Evolutionary conservation across 2,329 filamentous ascomycete species (phyloP), one percentile per base, ranked within the genome.

Genomic region (Xylaria sp.): DNA sequence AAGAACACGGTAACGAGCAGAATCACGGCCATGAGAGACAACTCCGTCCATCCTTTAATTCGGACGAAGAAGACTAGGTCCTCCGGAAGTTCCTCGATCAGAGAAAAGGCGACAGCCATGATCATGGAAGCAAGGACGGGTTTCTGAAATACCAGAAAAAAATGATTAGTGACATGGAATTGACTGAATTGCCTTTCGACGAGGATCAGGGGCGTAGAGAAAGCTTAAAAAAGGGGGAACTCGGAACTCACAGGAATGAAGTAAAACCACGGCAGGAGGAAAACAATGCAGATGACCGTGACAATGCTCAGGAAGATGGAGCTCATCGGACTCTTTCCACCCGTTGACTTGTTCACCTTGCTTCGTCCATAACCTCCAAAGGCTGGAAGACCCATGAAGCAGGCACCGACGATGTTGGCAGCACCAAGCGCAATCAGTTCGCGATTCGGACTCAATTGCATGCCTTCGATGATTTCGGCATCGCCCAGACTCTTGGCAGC

Each of bases 321-420:
- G 75, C 90, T 94, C 89, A 97, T 95, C 0, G 93, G 93, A 1
- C 90, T 97, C 73, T 88, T 90, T 35, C 91, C 93, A 42, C 94
- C 94, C 1, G 94, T 97, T 54, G 89, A 89, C 65, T 88, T 88
- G 76, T 97, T 97, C 66, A 99, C 89, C 74, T 97, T 97, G 75
- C 92, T 97, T 71, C 94, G 83, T 8, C 92, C 94, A 71, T 99
- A 99, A 7, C 94, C 94, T 16, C 94, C 94, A 79, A 99, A 99
- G 0, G 91, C 90, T 5, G 94, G 94, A 19, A 99, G 80, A 18
- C 91, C 87, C 86, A 93, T 92, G 76, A 97, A 97, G 70, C 92
- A 89, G 1, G 91, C 90, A 7, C 92, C 92, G 2, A 96, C 77
- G n/a, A 97, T 78, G 74, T 99, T 99, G 10, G 93, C 92, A 5